These are phyloP conservation scores for Arthrobotrys iridis DNA, from an alignment of 2,329 filamentous ascomycete genomes.

Conservation along the genomic window DNA sequence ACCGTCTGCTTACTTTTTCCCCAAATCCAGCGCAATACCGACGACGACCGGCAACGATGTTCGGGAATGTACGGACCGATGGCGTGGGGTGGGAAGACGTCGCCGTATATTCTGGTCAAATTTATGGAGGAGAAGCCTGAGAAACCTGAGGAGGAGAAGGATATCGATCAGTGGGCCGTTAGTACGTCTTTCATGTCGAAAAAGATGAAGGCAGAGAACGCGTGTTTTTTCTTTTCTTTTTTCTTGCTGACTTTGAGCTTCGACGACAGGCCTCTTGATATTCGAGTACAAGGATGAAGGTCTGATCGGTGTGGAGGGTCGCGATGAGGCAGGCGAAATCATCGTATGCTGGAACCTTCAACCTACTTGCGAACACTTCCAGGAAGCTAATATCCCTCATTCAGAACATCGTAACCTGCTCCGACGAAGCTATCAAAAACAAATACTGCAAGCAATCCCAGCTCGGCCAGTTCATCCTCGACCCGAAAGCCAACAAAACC, in stretches of 20 bases:
- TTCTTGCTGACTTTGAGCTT: constrained; percentile 67
- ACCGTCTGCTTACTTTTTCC: too few species aligned
- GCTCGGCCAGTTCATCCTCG: constrained; percentile 83
- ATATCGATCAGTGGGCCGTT: constrained; percentile 72
- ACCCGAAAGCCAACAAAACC: constrained; percentile 76
- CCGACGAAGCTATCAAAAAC: constrained; percentile 73
- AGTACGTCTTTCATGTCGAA: constrained; percentile 25
- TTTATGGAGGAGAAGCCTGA: constrained; percentile 32
- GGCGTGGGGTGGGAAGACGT: constrained; percentile 72
- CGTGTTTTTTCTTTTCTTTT: constrained; percentile 69
- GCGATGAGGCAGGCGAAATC: constrained; percentile 11
- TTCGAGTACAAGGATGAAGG: constrained; percentile 93
- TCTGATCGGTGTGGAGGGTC: constrained; percentile 61
- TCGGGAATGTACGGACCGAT: constrained; percentile 77
- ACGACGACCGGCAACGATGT: constrained; percentile 71
- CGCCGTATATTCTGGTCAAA: constrained; percentile 71
- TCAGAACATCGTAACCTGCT: constrained; percentile 74
- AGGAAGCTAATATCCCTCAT: constrained; percentile 60
- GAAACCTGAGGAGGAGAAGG: constrained; percentile 65
- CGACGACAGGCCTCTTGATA: constrained; percentile 70
- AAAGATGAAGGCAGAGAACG: constrained; percentile 62
- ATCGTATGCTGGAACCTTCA: constrained; percentile 10
- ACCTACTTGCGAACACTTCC: constrained; percentile 59
- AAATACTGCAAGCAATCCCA: constrained; percentile 80
- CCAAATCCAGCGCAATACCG: constrained; percentile 68